Conservation (phyloP, 225 moss, liverwort and hornwort genomes). For the Asterella californica region DNA sequence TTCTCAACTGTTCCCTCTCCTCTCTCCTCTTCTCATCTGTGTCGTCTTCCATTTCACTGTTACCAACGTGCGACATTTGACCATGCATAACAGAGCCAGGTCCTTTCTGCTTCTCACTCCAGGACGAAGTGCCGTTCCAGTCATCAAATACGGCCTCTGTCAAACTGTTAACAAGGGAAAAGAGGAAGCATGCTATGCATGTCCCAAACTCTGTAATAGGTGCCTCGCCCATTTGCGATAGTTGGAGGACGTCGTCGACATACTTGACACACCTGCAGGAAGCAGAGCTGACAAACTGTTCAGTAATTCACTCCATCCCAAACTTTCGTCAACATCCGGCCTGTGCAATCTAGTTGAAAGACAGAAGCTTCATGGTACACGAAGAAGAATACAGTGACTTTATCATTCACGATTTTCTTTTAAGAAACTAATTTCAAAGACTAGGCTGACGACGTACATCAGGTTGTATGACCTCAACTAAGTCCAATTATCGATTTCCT, state of each 20-base stretch:
- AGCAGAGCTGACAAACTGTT: neutral
- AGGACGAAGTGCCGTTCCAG: constrained; percentile 50
- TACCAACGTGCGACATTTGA: constrained; percentile 52
- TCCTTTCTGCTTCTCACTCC: constrained; percentile 54
- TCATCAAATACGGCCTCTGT: constrained; percentile 89
- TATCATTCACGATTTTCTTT: neutral
- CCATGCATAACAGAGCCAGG: constrained; percentile 46
- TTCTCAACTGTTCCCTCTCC: constrained; percentile 67
- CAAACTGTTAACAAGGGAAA: constrained; percentile 61
- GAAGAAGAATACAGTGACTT: neutral
- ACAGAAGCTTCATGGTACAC: neutral
- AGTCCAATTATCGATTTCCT: neutral
- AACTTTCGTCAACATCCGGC: neutral
- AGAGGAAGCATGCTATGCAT: constrained; percentile 74
- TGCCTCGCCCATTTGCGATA: constrained; percentile 63
- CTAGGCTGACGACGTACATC: neutral
- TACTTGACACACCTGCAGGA: constrained; percentile 67
- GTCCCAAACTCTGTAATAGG: constrained; percentile 74
- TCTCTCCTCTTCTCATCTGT: constrained; percentile 49
- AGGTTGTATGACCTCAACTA: neutral
- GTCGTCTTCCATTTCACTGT: constrained; percentile 43
- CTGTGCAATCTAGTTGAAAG: neutral
- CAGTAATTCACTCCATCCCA: neutral
- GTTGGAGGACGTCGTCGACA: constrained; percentile 76
- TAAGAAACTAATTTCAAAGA: neutral